Percentiles rank a stretch among this genome's conserved stretches.
phyloP scores from a whole-genome alignment of 2,329 filamentous ascomycete genomes.

The Aspergillus glaucus region DNA sequence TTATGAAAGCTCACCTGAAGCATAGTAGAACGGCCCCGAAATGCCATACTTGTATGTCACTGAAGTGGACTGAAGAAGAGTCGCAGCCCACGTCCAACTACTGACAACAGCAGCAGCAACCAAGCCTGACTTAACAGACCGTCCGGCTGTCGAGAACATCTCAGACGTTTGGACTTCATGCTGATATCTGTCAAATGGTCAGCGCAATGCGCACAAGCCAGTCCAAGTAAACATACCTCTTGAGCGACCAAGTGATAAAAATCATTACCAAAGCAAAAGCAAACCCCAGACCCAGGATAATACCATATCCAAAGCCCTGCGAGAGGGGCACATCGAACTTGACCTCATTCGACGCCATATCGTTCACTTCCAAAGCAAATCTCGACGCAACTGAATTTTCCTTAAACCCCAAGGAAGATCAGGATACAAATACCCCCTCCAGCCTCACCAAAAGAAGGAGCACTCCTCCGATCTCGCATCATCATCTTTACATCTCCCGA shows the following conservation, averaged over 20 bases:
- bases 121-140: constrained; percentile 82
- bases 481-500: not conserved
- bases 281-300: constrained; percentile 67
- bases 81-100: constrained; percentile 90
- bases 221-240: constrained; percentile 40
- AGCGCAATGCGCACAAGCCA: not conserved
- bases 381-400: too few species aligned
- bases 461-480: not conserved
- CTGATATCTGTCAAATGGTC: constrained; percentile 47
- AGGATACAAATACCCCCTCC: not conserved
- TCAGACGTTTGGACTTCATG: constrained; percentile 78
- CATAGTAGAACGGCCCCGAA: constrained; percentile 61
- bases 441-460: not conserved
- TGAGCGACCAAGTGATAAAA: constrained; percentile 63
- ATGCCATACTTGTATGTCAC: constrained; percentile 75
- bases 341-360: constrained; percentile 19
- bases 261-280: constrained; percentile 72
- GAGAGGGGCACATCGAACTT: constrained; percentile 30
- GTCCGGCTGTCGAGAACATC: constrained; percentile 84
- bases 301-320: constrained; percentile 69
- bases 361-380: not conserved
- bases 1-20: constrained; percentile 43
- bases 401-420: not conserved
- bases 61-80: constrained; percentile 69
- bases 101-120: constrained; percentile 87